Conservation (phyloP, 768 basidiomycete genomes). For the Auriscalpium microsporum region DNA sequence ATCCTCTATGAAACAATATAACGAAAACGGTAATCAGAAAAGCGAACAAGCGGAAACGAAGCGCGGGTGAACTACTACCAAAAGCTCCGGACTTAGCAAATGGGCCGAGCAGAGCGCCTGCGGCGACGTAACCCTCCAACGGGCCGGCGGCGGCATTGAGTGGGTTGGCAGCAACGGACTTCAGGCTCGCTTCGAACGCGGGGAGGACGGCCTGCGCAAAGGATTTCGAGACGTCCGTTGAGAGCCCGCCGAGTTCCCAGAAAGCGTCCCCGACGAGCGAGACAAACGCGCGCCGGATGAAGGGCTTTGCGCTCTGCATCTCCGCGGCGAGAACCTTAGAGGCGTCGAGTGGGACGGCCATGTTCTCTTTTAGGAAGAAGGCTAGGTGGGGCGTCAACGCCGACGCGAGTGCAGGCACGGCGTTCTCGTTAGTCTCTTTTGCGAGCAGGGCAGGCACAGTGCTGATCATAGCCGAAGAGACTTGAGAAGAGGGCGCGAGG, state of each 20-base stretch:
- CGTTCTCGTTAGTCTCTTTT: slow-evolving; percentile 77
- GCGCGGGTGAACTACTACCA: slow-evolving; percentile 32
- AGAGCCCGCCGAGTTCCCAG: slow-evolving; percentile 35
- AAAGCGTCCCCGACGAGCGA: slow-evolving; percentile 53
- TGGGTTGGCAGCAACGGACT: slow-evolving; percentile 53
- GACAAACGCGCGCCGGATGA: slow-evolving; percentile 53
- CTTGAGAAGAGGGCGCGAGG: slow-evolving; percentile 38
- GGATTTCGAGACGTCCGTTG: slow-evolving; percentile 32
- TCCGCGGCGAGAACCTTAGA: slow-evolving; percentile 56
- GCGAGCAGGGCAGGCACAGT: slow-evolving; percentile 36
- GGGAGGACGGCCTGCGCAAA: slow-evolving; percentile 51
- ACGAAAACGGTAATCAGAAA: slow-evolving; percentile 7
- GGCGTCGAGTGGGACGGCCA: slow-evolving; percentile 36
- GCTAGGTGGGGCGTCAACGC: slow-evolving; percentile 54
- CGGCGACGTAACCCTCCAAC: slow-evolving; percentile 78
- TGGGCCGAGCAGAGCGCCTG: slow-evolving; percentile 60
- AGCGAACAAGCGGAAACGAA: slow-evolving; percentile 4
- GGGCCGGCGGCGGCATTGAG: slow-evolving; percentile 53
- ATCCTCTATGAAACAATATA: slow-evolving; percentile 31
- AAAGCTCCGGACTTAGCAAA: slow-evolving; percentile 41
- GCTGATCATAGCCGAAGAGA: slow-evolving; percentile 40
- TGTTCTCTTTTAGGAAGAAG: slow-evolving; percentile 37
- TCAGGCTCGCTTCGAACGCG: slow-evolving; percentile 63
- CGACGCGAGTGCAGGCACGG: slow-evolving; percentile 43
- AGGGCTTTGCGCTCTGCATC: slow-evolving; percentile 58